Evolutionary conservation across 148 eudicot species (phyloP), one percentile per base, ranked within the genome.

Genomic region (Talinum fruticosum): DNA sequence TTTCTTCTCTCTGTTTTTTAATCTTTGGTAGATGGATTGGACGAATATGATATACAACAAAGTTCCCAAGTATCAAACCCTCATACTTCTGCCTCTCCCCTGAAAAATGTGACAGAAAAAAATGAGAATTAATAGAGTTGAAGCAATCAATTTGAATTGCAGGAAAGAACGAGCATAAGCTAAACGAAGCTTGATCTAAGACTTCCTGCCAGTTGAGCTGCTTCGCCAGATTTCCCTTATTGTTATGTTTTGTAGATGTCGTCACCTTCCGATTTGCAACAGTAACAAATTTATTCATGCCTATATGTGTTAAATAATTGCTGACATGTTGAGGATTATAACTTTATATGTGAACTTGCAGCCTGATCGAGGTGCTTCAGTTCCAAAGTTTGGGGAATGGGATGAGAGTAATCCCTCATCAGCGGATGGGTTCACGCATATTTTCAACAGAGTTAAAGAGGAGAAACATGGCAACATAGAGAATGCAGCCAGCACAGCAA

Each of bases 321-420:
- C 59, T 26, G 21, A 51, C 35, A 33, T 41, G 45, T 51, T 34
- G 66, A 73, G 66, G 35, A 37, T 51, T 36, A 8, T 41, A 29
- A 73, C 76, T 32, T 70, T 24, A 32, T 34, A 68, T 81, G 34
- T 72, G 37, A 74, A 75, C 49, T 70, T 71, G 79, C 91, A 91
- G 95, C 91, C 92, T 73, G 95, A 91, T 72, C 79, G 76, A 62
- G 80, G 87, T 71, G 85, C 88, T 76, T 69, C 80, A 21, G 75
- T 82, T 73, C 84, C 84, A n/a, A 82, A 82, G 75, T 91, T 91
- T 78, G 95, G 92, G 76, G 95, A 87, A 6, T 91, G 95, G 95
- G 92, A 91, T 54, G 95, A 83, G 82, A 86, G 33, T 51, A 84
- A 91, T 79, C 95, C 92, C 26, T 80, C 97, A 34, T 79, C 93